Base-by-base conservation (phyloP, 1,139 yeast genomes). In the Casaregolazyma suthepensis region DNA sequence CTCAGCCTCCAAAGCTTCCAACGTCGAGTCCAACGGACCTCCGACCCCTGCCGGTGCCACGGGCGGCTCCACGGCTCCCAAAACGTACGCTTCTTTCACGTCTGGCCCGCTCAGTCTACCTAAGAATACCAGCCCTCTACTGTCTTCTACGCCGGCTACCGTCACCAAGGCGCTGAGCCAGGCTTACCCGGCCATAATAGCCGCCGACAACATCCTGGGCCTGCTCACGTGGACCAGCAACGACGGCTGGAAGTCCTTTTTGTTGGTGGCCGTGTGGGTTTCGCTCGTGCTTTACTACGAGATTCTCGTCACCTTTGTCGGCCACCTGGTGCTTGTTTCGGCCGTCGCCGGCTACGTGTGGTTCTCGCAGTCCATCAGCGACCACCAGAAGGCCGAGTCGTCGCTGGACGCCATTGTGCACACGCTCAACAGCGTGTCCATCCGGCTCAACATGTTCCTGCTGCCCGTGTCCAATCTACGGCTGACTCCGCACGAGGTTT, bases 161-260 rank as follows among this genome's bases (percentile, higher is more conserved):
- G 91, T 91, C 13, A 85, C 96, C 31, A 87, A 87, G 62, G 87
- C 95, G 4, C 75, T 91, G 53, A 80, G 90, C 50, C 79, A 82
- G 58, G 82, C 96, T 7, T 90, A 91, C 66, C 97, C 97, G 2
- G 87, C 88, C 64, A 74, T 91, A 50, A 75, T 87, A 46, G 78
- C 87, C 4, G 81, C 83, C 10, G 89, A 90, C 67, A 82, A 83
- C 61, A 58, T 80, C 6, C 73, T 90, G 53, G 81, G 90, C 40
- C 76, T 91, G 35, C 70, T 87, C 31, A 91, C 98, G 0, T 93
- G 99, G 99, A 88, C 97, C 1, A 84, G 85, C 57, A 91, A 86
- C 45, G 95, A 89, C 68, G 76, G 79, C 48, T 89, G 94, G 89
- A 72, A 85, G 56, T 83, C 90, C 61, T 73, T 87, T 26, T 75